Evolutionary conservation across 306 rosid species (phyloP), one percentile per base, ranked within the genome.

Genomic region (Vachellia collinsii): DNA sequence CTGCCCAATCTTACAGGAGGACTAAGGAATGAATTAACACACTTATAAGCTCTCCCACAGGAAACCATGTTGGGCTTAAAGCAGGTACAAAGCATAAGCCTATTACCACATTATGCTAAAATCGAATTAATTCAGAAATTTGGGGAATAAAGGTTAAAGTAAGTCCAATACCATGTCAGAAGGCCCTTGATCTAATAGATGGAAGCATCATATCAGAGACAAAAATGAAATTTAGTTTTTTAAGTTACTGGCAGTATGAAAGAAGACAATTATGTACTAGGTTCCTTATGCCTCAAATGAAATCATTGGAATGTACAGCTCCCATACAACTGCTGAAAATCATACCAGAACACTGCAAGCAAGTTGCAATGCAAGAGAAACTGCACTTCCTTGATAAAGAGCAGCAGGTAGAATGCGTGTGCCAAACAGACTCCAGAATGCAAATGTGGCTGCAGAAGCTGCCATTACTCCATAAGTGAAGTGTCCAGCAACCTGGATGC

Each of bases 291-390:
- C 50, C 68, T 58, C 70, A 61, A 82, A 37, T 41, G 43, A 51
- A 10, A 39, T n/a, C 13, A 11, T 43, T n/a, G 69, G 69, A 84
- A 67, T 36, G 39, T 51, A 65, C 41, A 50, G 8, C 25, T 39
- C 72, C 70, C 8, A 46, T 37, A 64, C 38, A 59, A 62, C 42
- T 74, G 66, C 29, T 63, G 51, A 65, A 75, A 78, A 68, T 43
- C 92, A 83, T 94, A 94, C 99, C 97, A 94, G 85, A 78, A 94
- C 99, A 85, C 94, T 90, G 89, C 99, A 92, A 84, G 99, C 92
- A 82, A 94, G 97, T 88, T 94, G 99, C 91, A 94, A 79, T 46
- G 99, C 97, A 83, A 94, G 82, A 50, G 99, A 92, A 82, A 92
- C 89, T 70, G 97, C 48, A 89, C 87, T 91, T 82, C 97, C 97